These are phyloP conservation scores for Nitzschia sp. DNA, from an alignment of 108 stramenopile species.

Conservation along the genomic window DNA sequence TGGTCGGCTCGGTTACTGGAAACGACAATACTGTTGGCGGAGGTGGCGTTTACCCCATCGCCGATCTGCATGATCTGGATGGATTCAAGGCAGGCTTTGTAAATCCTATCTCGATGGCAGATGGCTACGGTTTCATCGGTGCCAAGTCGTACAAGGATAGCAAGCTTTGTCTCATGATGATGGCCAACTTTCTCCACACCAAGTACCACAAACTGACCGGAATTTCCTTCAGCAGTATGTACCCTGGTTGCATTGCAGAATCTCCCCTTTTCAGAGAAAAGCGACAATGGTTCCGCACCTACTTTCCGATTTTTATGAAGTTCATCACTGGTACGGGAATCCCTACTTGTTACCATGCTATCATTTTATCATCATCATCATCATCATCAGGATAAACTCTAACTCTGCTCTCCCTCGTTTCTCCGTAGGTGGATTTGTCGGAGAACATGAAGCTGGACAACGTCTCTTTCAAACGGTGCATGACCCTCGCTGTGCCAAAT, in stretches of 20 bases:
- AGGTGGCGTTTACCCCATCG: conserved; percentile 90
- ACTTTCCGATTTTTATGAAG: conserved; percentile 81
- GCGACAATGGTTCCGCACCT: conserved; percentile 74
- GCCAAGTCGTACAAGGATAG: conserved; percentile 94
- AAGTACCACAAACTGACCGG: conserved; percentile 73
- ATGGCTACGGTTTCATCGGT: conserved; percentile 89
- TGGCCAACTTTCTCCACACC: conserved; percentile 62
- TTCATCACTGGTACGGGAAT: conserved; percentile 67
- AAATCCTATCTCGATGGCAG: conserved; percentile 87
- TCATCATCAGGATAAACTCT: conserved; percentile 1
- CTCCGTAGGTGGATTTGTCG: conserved; percentile 58
- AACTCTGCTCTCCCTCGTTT: conserved; percentile 5
- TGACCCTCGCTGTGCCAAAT: conserved; percentile 88
- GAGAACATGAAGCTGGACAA: conserved; percentile 90
- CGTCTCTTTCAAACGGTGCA: conserved; percentile 85
- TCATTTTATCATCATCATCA: background rate
- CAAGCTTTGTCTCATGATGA: conserved; percentile 80
- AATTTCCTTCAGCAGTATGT: conserved; percentile 65
- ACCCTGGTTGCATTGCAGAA: conserved; percentile 83
- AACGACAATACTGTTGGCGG: conserved; percentile 93
- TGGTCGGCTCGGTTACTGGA: conserved; percentile 90
- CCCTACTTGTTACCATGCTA: conserved; percentile 11
- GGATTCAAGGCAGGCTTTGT: conserved; percentile 85
- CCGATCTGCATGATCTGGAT: conserved; percentile 84
- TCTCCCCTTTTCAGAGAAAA: conserved; percentile 76